phyloP scores from a whole-genome alignment of 2,329 filamentous ascomycete genomes.

The Aulographum hederae region DNA sequence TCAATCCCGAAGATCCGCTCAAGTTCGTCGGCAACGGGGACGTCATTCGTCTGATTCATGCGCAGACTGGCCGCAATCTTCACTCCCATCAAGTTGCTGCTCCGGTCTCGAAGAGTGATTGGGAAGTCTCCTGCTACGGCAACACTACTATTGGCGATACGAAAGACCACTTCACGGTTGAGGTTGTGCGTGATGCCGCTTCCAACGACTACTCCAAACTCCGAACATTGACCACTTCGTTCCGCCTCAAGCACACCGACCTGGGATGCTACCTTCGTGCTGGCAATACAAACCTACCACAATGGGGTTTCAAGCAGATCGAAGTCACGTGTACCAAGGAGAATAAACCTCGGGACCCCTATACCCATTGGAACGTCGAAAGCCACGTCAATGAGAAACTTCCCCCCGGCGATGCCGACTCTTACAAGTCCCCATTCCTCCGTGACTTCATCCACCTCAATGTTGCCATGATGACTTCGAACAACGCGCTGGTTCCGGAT shows the following conservation, averaged over 20 bases:
- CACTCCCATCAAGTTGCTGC: conserved; percentile 86
- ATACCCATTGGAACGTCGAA: conserved; percentile 98
- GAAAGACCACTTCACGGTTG: conserved; percentile 93
- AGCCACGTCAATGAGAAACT: conserved; percentile 86
- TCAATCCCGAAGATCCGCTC: conserved; percentile 50
- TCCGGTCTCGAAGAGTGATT: conserved; percentile 73
- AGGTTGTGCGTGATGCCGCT: conserved; percentile 78
- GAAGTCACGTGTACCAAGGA: conserved; percentile 89
- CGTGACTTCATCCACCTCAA: conserved; percentile 97
- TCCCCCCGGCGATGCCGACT: conserved; percentile 70
- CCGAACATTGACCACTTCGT: conserved; percentile 81
- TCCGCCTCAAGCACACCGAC: conserved; percentile 66
- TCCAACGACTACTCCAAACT: conserved; percentile 71
- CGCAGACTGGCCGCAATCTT: conserved; percentile 89
- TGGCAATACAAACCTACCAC: conserved; percentile 87
- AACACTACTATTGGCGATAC: conserved; percentile 91
- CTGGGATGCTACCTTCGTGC: conserved; percentile 89
- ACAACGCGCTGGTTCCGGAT: conserved; percentile 93
- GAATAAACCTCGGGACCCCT: conserved; percentile 81
- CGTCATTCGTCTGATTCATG: conserved; percentile 73
- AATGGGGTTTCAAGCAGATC: conserved; percentile 99
- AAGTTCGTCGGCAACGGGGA: conserved; percentile 61
- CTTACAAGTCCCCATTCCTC: conserved; percentile 92
- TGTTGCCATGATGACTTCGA: conserved; percentile 99
- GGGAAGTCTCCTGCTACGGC: conserved; percentile 89